Evolutionary conservation across 139 green algal genomes (phyloP), one percentile per base, ranked within the genome.

Genomic region (Trebouxia sp.): DNA sequence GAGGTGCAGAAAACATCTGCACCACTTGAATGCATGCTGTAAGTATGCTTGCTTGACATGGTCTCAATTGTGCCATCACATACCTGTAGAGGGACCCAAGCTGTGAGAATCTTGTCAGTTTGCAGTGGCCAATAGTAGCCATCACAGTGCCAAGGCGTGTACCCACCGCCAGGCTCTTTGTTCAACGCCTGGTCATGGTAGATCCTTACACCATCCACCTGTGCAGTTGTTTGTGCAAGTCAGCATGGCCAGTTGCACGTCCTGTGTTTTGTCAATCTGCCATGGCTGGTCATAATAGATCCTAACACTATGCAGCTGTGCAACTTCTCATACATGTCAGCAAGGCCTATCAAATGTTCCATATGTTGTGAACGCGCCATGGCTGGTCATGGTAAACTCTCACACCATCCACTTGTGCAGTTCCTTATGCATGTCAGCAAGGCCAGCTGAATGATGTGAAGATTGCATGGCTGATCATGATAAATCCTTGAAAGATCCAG

Each of bases 131-230:
- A 80, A 51, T 83, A 78, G 41, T 82, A 82, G 50, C 56, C 47
- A 51, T 86, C 82, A 65, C 62, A 77, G 53, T 86, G 82, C 75
- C 77, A 86, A 24, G 76, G 76, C 12, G 82, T 86, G 70, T 80
- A 70, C 1, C 82, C 82, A 4, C 76, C 82, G 11, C 82, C 82
- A 1, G 82, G 76, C 30, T 53, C 43, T 47, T 86, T 86, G 78
- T 75, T 80, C 28, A 86, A 43, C 6, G 82, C 82, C 32, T 86
- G 82, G 56, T 86, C 82, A 56, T 86, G 82, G 48, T 86, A 86
- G 5, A 86, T 15, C 8, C 82, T 75, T 35, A 86, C 82, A 26
- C 76, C 82, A 3, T 79, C 79, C 67, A 79, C 79, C 79, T 83
- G 43, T 5, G 14, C 24, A 42, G 62, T 35, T n/a, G 15, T 45